Evolutionary conservation across 345 rosid genomes (phyloP).

Genomic region (Eucalyptus caleyi): DNA sequence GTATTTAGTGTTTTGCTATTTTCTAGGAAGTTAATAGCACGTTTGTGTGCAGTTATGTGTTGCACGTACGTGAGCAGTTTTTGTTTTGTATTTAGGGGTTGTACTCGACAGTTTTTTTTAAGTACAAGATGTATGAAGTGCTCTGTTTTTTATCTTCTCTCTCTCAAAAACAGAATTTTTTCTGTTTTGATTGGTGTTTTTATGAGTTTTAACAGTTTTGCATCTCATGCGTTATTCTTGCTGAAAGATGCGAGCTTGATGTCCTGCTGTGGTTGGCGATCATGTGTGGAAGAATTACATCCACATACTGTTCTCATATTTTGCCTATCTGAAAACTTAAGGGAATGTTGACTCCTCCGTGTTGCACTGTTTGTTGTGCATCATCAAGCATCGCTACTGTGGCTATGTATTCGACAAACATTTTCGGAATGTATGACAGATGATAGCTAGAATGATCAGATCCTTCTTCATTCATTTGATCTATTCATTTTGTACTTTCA

Average conservation of each 20-base stretch:
- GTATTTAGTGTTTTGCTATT: too few species aligned
- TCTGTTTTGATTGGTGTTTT: too few species aligned
- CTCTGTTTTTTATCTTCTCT: too few species aligned
- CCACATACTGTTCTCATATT: neutral
- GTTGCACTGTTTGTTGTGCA: neutral
- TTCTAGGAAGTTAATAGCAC: too few species aligned
- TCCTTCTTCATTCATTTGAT: neutral
- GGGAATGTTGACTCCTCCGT: neutral
- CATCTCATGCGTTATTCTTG: neutral
- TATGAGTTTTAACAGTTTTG: too few species aligned
- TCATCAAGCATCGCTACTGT: neutral
- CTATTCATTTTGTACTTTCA: neutral
- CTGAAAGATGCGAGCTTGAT: neutral
- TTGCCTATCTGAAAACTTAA: neutral
- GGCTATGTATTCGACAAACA: neutral
- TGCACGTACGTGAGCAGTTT: too few species aligned
- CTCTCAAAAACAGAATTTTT: too few species aligned
- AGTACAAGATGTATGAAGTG: too few species aligned
- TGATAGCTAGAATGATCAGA: neutral
- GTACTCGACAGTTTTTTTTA: too few species aligned
- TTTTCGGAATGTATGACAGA: too few species aligned
- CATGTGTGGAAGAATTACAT: neutral
- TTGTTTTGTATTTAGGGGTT: too few species aligned
- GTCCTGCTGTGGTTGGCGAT: neutral
- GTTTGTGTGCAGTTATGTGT: too few species aligned